Base-by-base conservation (phyloP, 2,329 filamentous ascomycete species). In the Cercospora sp. region DNA sequence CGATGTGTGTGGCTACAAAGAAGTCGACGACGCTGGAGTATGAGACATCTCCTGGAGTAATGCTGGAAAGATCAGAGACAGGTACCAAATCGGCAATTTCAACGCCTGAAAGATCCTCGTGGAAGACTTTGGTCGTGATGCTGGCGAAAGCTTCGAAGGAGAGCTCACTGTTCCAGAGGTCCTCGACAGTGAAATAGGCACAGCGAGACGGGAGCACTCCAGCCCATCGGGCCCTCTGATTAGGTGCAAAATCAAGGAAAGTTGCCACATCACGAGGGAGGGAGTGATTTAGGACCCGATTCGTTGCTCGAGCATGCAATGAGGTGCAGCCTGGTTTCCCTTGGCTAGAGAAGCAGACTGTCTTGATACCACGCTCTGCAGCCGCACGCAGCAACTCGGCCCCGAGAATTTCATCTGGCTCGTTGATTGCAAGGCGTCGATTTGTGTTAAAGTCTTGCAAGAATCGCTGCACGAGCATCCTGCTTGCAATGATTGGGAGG, bases 21-120 rank as follows among this genome's bases (percentile, higher is more conserved):
- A 65, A 65, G 18, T 65, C 62, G 40, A 65, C 62, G 21, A 65
- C 51, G 34, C 62, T 65, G 32, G 62, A 65, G 62, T 65, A 65
- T 37, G 62, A 65, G 30, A 65, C 26, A 49, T 24, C 32, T 55
- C 49, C 28, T 28, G 49, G 16, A 65, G 62, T 24, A 37, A 65
- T 58, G 62, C 62, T 65, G n/a, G 62, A 26, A 30, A 65, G 12
- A 59, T 57, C 49, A 34, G 45, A 21, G 26, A 65, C 18, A 28
- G 62, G 51, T 40, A 65, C 51, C 26, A 58, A 18, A 16, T 65
- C 24, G 62, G 8, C 62, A 45, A 18, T 65, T 58, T 49, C 51
- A 28, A 58, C 26, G 51, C 51, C 62, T 13, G 32, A 10, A 32
- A 43, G 18, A 65, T 49, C 37, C 62, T 65, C 51, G 5, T 49